A percentile compares a stretch with the other conserved stretches of the same genome.
phyloP scores from a whole-genome alignment of 2,329 filamentous ascomycete genomes.

The Chaetomium sp. region DNA sequence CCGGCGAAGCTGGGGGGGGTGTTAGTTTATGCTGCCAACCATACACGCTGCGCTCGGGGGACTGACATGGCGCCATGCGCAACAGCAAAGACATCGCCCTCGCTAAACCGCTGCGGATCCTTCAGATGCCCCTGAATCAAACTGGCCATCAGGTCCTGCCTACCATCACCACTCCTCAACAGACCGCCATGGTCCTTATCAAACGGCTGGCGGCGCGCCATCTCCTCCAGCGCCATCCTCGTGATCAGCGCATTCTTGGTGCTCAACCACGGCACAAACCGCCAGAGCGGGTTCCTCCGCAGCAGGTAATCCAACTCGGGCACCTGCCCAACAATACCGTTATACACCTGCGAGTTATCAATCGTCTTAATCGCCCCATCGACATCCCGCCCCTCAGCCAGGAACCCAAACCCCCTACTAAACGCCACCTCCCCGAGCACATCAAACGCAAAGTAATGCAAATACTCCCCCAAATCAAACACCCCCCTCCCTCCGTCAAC shows the following conservation, averaged over 20 bases:
- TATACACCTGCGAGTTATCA: constrained; percentile 55
- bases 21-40: background rate
- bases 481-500: constrained; percentile 35
- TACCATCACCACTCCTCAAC: constrained; percentile 45
- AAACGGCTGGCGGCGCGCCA: constrained; percentile 50
- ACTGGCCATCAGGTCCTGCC: constrained; percentile 54
- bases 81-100: constrained; percentile 59
- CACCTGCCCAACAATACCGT: constrained; percentile 55
- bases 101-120: constrained; percentile 49
- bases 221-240: constrained; percentile 54
- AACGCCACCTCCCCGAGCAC: constrained; percentile 57
- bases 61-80: constrained; percentile 59
- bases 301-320: constrained; percentile 53
- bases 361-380: constrained; percentile 56
- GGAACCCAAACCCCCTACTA: constrained; percentile 55
- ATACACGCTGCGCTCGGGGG: background rate
- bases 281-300: constrained; percentile 53
- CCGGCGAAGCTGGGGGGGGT: constrained; percentile 54
- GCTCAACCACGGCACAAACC: constrained; percentile 49
- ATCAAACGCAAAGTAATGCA: constrained; percentile 51
- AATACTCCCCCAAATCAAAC: constrained; percentile 52
- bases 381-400: constrained; percentile 53
- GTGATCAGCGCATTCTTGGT: constrained; percentile 52
- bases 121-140: constrained; percentile 56
- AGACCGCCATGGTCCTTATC: constrained; percentile 48